A percentile compares a stretch with the other conserved stretches of the same genome.
Evolutionary conservation across 2,329 filamentous ascomycete species (phyloP).

Genomic region (Mollisiaceae sp.): DNA sequence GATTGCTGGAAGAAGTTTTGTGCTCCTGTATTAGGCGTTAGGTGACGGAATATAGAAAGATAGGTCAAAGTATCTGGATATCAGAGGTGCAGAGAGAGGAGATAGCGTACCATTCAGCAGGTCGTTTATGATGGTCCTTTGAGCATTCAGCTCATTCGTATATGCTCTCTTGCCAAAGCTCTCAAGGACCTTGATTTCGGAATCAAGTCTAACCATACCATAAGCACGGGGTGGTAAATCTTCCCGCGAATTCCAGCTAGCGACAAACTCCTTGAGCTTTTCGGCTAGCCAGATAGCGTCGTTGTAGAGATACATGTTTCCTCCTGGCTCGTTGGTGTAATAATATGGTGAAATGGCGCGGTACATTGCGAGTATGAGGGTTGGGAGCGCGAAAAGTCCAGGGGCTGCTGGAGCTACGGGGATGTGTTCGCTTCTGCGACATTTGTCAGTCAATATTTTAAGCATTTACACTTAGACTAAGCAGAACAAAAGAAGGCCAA

Average conservation of each 20-base stretch:
- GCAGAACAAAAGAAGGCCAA: neutral
- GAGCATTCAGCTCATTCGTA: slow-evolving; percentile 62
- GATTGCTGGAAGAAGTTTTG: slow-evolving; percentile 64
- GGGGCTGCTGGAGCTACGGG: slow-evolving; percentile 70
- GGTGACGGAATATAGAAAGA: neutral
- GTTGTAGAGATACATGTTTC: slow-evolving; percentile 73
- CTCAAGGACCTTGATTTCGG: slow-evolving; percentile 63
- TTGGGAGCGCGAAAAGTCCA: slow-evolving; percentile 74
- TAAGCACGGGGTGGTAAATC: slow-evolving; percentile 57
- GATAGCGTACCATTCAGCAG: slow-evolving; percentile 55
- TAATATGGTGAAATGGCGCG: slow-evolving; percentile 76
- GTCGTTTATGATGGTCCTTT: slow-evolving; percentile 66
- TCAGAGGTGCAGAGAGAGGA: neutral
- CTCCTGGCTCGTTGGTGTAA: slow-evolving; percentile 66
- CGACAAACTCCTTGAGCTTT: slow-evolving; percentile 54
- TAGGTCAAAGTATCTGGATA: slow-evolving; percentile 18
- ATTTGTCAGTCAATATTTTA: slow-evolving; percentile 21
- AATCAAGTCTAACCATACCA: slow-evolving; percentile 62
- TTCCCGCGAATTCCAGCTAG: slow-evolving; percentile 57
- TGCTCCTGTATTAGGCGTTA: slow-evolving; percentile 46
- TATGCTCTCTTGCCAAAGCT: slow-evolving; percentile 67
- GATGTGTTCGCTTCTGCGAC: slow-evolving; percentile 49
- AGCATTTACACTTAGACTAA: too few species aligned
- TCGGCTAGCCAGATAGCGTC: slow-evolving; percentile 69
- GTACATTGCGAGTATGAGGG: slow-evolving; percentile 77